Evolutionary conservation across 2,329 filamentous ascomycete genomes (phyloP), one percentile per base, ranked within the genome.

Genomic region (Penicillium digitatum): DNA sequence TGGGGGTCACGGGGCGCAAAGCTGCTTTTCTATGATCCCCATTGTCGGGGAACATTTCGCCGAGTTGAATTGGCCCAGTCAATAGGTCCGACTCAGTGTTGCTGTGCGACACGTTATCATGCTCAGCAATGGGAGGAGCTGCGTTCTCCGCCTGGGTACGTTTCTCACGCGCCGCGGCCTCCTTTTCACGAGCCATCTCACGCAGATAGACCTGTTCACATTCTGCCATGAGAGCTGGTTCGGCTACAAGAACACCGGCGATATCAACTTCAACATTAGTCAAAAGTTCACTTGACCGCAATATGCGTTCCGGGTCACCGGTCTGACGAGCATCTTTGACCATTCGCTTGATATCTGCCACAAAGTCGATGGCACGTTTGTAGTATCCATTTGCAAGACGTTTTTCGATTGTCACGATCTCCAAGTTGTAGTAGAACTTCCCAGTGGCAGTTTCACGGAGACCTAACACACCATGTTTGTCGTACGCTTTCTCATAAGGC

Each of bases 381-480:
- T 99, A 99, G 74, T 90, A 99, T 5, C 94, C 94, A 70, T 99
- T 97, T 5, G 91, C 95, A 32, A 99, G 79, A n/a, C 94, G 87
- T 70, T 96, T 91, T 76, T 99, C 94, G 50, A 99, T 96, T 1
- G 88, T 93, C 3, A 87, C 87, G 11, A 93, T 89, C 68, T 97
- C 92, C 43, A 99, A 79, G 64, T 99, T 99, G 78, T 96, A 97
- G 72, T 87, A 97, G 72, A 92, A 94, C 71, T 94, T 96, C 54
- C 85, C 85, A 1, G 85, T 89, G 2, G 82, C 81, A 5, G 84
- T 85, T 61, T 97, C 89, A 37, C 85, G 79, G 42, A 99, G 78
- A 16, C 92, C 91, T 38, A 84, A 80, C 11, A 88, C 84, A 9
- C 88, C 92, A 60, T 94, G 83, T 59, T 86, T 86, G 70, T 99